These are phyloP conservation scores for Cladosporium velox DNA, from an alignment of 2,329 filamentous ascomycete species.

Conservation along the genomic window DNA sequence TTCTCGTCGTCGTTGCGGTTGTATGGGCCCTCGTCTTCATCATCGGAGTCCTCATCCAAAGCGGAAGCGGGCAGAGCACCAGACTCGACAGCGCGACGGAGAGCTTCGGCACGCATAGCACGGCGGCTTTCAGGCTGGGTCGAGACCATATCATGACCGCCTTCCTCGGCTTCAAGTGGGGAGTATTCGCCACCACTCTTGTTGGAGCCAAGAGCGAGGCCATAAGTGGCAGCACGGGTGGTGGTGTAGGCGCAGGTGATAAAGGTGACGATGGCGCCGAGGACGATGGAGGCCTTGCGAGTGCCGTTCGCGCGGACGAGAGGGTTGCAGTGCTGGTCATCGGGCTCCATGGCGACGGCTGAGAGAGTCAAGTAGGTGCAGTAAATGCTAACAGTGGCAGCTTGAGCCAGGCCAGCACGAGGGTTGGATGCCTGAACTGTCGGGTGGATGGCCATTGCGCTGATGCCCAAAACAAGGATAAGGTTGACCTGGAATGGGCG, in stretches of 20 bases:
- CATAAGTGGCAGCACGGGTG: slow-evolving; percentile 91
- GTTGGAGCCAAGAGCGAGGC: slow-evolving; percentile 69
- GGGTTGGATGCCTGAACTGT: slow-evolving; percentile 88
- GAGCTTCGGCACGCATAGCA: slow-evolving; percentile 89
- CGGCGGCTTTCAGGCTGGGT: slow-evolving; percentile 78
- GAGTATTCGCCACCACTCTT: slow-evolving; percentile 56
- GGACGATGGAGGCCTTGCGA: slow-evolving; percentile 83
- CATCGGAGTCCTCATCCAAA: slow-evolving; percentile 69
- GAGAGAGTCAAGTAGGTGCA: slow-evolving; percentile 99
- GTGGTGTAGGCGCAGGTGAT: slow-evolving; percentile 97
- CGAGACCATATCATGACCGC: slow-evolving; percentile 82
- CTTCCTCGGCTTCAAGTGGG: slow-evolving; percentile 66
- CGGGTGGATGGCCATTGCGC: slow-evolving; percentile 84
- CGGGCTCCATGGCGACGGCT: slow-evolving; percentile 97
- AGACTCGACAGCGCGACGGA: slow-evolving; percentile 88
- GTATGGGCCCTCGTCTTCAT: slow-evolving; percentile 65
- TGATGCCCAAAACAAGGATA: slow-evolving; percentile 76
- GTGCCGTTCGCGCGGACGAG: slow-evolving; percentile 82
- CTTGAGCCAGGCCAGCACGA: slow-evolving; percentile 92
- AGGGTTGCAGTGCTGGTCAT: slow-evolving; percentile 92
- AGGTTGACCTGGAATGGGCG: slow-evolving; percentile 66
- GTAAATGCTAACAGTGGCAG: slow-evolving; percentile 95
- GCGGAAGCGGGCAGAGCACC: slow-evolving; percentile 90
- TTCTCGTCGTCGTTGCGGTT: slow-evolving; percentile 83
- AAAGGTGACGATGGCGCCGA: slow-evolving; percentile 95